Evolutionary conservation across 306 rosid species (phyloP).

Genomic region (Gillenia trifoliata): DNA sequence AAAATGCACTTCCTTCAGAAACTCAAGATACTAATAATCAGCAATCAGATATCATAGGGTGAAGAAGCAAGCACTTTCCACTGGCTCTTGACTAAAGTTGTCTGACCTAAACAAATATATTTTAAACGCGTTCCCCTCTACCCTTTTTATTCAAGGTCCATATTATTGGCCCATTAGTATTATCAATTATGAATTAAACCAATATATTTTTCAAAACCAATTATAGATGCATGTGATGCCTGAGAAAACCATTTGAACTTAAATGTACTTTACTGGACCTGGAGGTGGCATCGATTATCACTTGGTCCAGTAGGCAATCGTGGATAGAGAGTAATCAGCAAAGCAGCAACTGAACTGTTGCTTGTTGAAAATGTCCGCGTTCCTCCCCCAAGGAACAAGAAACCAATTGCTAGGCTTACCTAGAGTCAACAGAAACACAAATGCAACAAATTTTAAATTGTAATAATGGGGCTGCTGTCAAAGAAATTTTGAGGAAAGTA

Average conservation of each 20-base stretch:
- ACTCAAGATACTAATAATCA: conserved; percentile 1
- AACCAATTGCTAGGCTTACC: conserved; percentile 94
- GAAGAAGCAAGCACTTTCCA: not conserved
- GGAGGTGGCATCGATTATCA: conserved; percentile 96
- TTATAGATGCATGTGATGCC: not conserved
- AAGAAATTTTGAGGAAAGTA: not conserved
- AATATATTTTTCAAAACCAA: not conserved
- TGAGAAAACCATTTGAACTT: not conserved
- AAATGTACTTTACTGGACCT: conserved; percentile 46
- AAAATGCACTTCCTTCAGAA: conserved; percentile 22
- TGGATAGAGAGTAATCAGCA: conserved; percentile 90
- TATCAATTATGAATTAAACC: not conserved
- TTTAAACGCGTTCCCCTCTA: not conserved
- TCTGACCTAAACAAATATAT: not conserved
- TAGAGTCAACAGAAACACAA: conserved; percentile 26
- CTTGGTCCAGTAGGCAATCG: conserved; percentile 94
- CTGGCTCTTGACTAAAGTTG: not conserved
- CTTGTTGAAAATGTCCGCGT: conserved; percentile 85
- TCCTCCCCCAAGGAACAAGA: conserved; percentile 99
- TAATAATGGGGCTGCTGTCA: not conserved
- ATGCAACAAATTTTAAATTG: not conserved
- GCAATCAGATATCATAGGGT: conserved; percentile 4
- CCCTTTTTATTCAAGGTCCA: not conserved
- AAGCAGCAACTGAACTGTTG: conserved; percentile 83
- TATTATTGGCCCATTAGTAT: not conserved